Evolutionary conservation across 2,329 filamentous ascomycete genomes (phyloP), one percentile per base, ranked within the genome.

Genomic region (Aspergillus ruber): DNA sequence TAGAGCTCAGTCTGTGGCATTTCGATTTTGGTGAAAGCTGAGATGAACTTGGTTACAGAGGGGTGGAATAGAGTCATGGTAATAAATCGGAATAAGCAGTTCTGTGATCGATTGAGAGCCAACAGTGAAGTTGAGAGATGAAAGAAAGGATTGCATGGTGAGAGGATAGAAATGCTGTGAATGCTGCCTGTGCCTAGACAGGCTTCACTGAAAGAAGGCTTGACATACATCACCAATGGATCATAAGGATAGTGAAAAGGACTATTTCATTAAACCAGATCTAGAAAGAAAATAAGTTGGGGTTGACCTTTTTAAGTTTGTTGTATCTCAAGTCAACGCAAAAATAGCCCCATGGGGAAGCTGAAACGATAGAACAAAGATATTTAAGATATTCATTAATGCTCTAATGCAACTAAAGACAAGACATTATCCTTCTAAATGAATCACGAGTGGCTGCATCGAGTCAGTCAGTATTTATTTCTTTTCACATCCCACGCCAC

Each of bases 1-100:
- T 58, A 59, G n/a, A 45, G 38, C 38, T 47, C 36, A 20, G 36
- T 15, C 3, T 39, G 15, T 20, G 17, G 5, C 43, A 44, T 44
- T 38, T 35, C 10, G 43, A 23, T 32, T 42, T 46, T 17, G 27
- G 15, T 36, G 17, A 46, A 13, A 33, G 10, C 7, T n/a, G 18
- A 23, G 20, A 29, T 35, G 36, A 18, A 21, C 10, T 20, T 20
- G 7, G 6, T 20, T 20, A 39, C 25, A 29, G 25, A 29, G 25
- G 25, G 25, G 10, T 29, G 25, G 25, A 12, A 29, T 29, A 29
- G 12, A 29, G 25, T 29, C 25, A 29, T 29, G 25, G 25, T 12
- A 10, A 29, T 9, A 29, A 12, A 12, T 12, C 25, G 12, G 25
- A 29, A 29, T 29, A 29, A 29, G 9, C 12, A 29, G 10, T 29